Base-by-base conservation (phyloP, 140 eudicot species). In the Flaveria floridana region DNA sequence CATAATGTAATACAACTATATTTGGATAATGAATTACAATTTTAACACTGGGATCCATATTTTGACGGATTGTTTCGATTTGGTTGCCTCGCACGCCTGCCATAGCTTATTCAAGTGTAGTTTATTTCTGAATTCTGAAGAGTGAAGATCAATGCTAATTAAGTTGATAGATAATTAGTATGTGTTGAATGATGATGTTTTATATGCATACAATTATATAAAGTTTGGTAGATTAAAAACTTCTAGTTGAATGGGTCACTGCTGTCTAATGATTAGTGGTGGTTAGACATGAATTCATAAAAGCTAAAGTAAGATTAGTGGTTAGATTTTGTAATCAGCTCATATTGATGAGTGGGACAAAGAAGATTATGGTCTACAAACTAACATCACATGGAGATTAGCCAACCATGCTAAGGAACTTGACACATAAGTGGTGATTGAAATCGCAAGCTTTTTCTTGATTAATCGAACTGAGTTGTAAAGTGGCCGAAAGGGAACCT, bases 401-500 rank as follows among this genome's bases (percentile, higher is more conserved):
- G 55, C 50, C 71, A 63, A 72, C 82, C 51, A 72, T 13, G 82
- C 68, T 79, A 79, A 79, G 82, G 78, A 79, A 79, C 62, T 46
- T 71, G 82, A 20, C 55, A 71, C 37, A 61, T 25, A 52, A 64
- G 66, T 61, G 58, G 25, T 65, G 15, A 73, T 26, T 8, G 14
- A 14, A 68, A 23, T 56, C 42, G 26, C 34, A 26, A 2, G 64
- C 70, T 71, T 52, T 78, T 37, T 71, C 51, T 78, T 68, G 68
- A 52, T 78, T 34, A 57, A 58, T 77, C 64, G 46, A 5, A 44
- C 46, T 77, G 78, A 71, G 61, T 7, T 71, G 82, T 78, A 79
- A 72, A 79, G 82, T 64, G 19, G 57, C 30, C 52, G 52, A 47
- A 79, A 61, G 14, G 19, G 51, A 65, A 50, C 57, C 82, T 63